Evolutionary conservation across 352 stramenopile species (phyloP).

Genomic region (Elongisporangium undulatum): DNA sequence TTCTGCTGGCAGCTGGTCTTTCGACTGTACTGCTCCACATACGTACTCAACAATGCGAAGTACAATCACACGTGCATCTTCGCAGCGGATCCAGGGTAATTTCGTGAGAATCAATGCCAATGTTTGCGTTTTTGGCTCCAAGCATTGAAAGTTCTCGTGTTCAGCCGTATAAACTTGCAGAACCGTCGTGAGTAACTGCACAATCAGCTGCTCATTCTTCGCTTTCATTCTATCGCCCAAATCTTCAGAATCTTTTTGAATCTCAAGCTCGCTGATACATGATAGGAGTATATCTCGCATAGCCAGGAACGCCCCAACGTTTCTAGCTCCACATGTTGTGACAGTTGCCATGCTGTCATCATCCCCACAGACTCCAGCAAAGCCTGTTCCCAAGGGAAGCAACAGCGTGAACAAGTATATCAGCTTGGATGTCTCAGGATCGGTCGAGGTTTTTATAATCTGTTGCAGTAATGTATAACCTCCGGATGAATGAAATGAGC

Average conservation of each 20-base stretch:
- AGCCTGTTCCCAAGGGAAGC: conserved; percentile 51
- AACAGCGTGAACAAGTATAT: conserved; percentile 52
- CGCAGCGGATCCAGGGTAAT: conserved; percentile 44
- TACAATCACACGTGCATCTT: conserved; percentile 62
- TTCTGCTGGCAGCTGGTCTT: conserved; percentile 40
- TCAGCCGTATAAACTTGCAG: conserved; percentile 69
- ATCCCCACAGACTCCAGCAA: conserved; percentile 24
- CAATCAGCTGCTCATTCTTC: conserved; percentile 38
- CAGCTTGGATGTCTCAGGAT: conserved; percentile 34
- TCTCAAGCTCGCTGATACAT: conserved; percentile 28
- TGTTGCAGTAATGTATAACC: conserved; percentile 51
- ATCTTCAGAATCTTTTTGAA: neutral
- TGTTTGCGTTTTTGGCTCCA: conserved; percentile 68
- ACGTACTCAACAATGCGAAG: conserved; percentile 78
- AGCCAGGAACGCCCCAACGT: conserved; percentile 51
- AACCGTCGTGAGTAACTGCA: conserved; percentile 62
- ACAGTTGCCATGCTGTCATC: conserved; percentile 35
- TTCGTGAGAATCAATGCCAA: conserved; percentile 67
- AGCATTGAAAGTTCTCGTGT: conserved; percentile 64
- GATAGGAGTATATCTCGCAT: conserved; percentile 67
- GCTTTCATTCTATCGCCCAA: conserved; percentile 6
- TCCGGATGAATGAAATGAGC: conserved; percentile 59
- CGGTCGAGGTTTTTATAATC: conserved; percentile 33
- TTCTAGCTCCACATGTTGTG: conserved; percentile 45
- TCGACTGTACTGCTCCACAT: conserved; percentile 41